Base-by-base conservation (phyloP, 768 basidiomycete species). In the Mycena amicta region DNA sequence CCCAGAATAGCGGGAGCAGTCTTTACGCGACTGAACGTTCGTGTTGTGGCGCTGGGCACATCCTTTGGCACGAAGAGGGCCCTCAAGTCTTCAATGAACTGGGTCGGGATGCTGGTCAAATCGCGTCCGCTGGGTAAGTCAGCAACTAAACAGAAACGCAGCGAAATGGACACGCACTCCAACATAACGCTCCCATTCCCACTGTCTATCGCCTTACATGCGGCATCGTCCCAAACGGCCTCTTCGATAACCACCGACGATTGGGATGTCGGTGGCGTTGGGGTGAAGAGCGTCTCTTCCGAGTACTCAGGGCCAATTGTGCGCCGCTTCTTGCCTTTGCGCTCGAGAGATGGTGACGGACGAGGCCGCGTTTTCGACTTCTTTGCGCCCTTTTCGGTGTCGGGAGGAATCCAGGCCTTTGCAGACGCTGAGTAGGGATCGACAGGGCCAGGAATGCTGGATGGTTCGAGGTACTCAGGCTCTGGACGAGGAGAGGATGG, bases 351-450 rank as follows among this genome's bases (percentile, higher is more conserved):
- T 57, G 55, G 28, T 16, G 30, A 65, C 67, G 72, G 66, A 50
- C 49, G 31, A 23, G 52, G 63, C 58, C 61, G 74, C 60, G 64
- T 64, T 53, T 61, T 70, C 15, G 43, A 6, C 20, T 23, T 45
- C 54, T 74, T 73, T 23, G 59, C 50, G 50, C 65, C 55, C 37
- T 75, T 78, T 66, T 85, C 82, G 47, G 83, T 81, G 13, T 75
- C 64, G 3, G 78, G 79, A 26, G 74, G 79, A 3, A 65, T 65
- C 64, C 76, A 76, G 27, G 64, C 77, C 55, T 82, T 83, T 3
- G 80, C 79, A 1, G 86, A 85, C 0, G 79, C 88, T 13, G 88
- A 83, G 53, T 86, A 83, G 0, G 86, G 87, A 63, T 89, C 70
- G 47, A 16, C 60, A 56, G 20, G 55, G 23, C 25, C 49, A 4